Evolutionary conservation across 352 stramenopile genomes (phyloP), one percentile per base, ranked within the genome.

Genomic region (Globisporangium irregulare): DNA sequence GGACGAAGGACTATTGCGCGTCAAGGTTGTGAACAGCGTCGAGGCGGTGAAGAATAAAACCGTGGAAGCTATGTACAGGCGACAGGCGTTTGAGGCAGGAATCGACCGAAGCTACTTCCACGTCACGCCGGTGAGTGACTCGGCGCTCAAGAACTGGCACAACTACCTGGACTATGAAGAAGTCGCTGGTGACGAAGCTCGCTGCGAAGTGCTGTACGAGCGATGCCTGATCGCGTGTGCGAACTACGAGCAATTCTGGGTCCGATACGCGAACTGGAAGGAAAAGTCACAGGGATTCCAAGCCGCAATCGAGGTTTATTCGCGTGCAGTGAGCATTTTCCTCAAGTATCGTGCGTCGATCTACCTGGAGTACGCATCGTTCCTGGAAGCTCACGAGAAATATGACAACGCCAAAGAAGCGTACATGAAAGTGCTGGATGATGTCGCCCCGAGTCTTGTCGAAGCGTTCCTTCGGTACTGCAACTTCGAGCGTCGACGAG

Each of bases 91-190:
- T 61, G 86, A 94, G 77, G 80, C 80, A n/a, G 74, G 68, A 29
- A 94, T 94, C 54, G 84, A 92, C 48, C 86, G 86, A 38, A 92
- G 74, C 64, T 94, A 94, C 66, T 94, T 92, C 67, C 86, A 94
- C 58, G 86, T 94, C 36, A 94, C 84, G 5, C 81, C 81, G 1
- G 84, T 94, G 43, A 73, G 73, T 59, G 83, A 87, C 63, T 70
- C 74, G n/a, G 77, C 82, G 27, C 77, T 94, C 60, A 82, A 81
- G 50, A 94, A 94, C 67, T 94, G 86, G 86, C 84, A 92, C 68
- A 77, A 65, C 46, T 94, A 94, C 58, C 67, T 94, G 55, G 86
- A 94, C 59, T 94, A 85, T 62, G 86, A 94, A 76, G 86, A 94
- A 46, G 78, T 78, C 25, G 70, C 73, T 8, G 81, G 72, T 3